Evolutionary conservation across 2,329 filamentous ascomycete genomes (phyloP).

Genomic region (Colletotrichum plurivorum): DNA sequence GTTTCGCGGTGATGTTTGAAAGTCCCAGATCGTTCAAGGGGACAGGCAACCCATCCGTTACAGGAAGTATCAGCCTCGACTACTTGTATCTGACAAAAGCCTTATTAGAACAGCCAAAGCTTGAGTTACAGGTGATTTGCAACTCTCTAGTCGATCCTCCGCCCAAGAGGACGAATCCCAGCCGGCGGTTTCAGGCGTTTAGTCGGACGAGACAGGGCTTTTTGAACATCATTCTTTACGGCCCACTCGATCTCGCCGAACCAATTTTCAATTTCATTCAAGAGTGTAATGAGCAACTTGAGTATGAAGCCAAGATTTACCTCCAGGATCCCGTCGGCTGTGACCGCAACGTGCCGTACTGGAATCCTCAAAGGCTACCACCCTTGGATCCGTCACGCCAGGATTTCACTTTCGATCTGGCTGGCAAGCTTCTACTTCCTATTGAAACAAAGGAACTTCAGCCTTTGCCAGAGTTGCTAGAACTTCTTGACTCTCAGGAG

Average conservation of each 20-base stretch:
- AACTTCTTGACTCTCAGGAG: conserved; percentile 44
- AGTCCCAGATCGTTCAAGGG: too few species aligned
- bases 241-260: conserved; percentile 44
- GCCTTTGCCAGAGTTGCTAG: conserved; percentile 43
- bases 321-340: conserved; percentile 52
- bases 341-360: conserved; percentile 48
- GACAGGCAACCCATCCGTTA: too few species aligned
- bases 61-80: too few species aligned
- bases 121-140: too few species aligned
- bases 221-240: conserved; percentile 45
- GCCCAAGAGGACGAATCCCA: neutral
- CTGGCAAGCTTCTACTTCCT: neutral
- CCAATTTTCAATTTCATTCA: conserved; percentile 50
- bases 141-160: too few species aligned
- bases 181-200: neutral
- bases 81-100: too few species aligned
- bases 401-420: conserved; percentile 17
- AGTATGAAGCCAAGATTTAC: conserved; percentile 40
- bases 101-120: too few species aligned
- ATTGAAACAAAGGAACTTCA: conserved; percentile 27
- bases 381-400: conserved; percentile 5
- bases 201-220: neutral
- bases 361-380: conserved; percentile 54
- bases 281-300: conserved; percentile 41
- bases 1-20: too few species aligned